phyloP scores from a whole-genome alignment of 352 stramenopile species.

The Phytophthora sansomeana region DNA sequence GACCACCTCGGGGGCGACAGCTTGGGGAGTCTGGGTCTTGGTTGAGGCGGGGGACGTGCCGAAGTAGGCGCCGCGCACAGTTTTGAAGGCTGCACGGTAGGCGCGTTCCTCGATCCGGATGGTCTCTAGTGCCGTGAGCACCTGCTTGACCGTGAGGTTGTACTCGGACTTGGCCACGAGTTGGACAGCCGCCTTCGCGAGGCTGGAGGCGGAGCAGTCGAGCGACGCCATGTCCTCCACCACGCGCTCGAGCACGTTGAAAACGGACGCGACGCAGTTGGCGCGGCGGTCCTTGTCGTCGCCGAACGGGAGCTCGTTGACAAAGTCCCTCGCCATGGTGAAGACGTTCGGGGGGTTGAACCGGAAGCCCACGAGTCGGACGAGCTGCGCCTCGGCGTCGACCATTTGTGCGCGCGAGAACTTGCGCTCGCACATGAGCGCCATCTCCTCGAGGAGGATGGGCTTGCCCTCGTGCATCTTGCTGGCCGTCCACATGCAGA shows the following conservation, averaged over 20 bases:
- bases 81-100: conserved; percentile 46
- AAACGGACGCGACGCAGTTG: conserved; percentile 47
- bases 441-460: conserved; percentile 79
- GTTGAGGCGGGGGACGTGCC: neutral
- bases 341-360: conserved; percentile 74
- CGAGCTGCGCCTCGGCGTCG: conserved; percentile 61
- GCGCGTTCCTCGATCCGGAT: conserved; percentile 31
- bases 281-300: conserved; percentile 23
- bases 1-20: conserved; percentile 26
- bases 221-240: conserved; percentile 46
- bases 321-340: conserved; percentile 72
- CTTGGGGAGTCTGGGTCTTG: conserved; percentile 21
- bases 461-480: conserved; percentile 81
- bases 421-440: conserved; percentile 77
- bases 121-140: conserved; percentile 31
- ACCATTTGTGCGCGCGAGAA: conserved; percentile 72
- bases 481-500: conserved; percentile 75
- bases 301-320: conserved; percentile 45
- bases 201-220: conserved; percentile 47
- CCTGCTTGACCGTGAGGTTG: conserved; percentile 33
- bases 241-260: conserved; percentile 49
- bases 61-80: conserved; percentile 46
- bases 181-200: conserved; percentile 58
- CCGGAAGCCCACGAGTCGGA: conserved; percentile 65
- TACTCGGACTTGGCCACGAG: conserved; percentile 51